A percentile compares a stretch with the other conserved stretches of the same genome.
These are phyloP conservation scores for Teunomyces gatunensis DNA, from an alignment of 805 yeast genomes.

Conservation along the genomic window DNA sequence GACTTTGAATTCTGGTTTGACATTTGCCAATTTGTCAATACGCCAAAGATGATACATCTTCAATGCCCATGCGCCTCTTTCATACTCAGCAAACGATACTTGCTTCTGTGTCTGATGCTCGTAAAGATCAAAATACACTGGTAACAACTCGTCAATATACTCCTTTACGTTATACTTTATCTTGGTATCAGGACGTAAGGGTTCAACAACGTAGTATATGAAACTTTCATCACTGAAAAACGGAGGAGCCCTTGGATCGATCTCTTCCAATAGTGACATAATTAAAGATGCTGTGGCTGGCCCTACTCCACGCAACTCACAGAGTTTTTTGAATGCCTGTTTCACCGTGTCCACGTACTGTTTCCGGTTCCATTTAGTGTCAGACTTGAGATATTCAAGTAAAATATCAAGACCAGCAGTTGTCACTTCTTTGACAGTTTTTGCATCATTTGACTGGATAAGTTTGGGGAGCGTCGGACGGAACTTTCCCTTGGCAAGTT, in stretches of 20 bases:
- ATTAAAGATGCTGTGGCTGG: slow-evolving; percentile 50
- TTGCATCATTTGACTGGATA: slow-evolving; percentile 34
- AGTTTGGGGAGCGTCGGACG: slow-evolving; percentile 44
- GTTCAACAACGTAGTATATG: slow-evolving; percentile 29
- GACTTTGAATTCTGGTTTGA: slow-evolving; percentile 20
- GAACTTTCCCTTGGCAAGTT: slow-evolving; percentile 40
- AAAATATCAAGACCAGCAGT: slow-evolving; percentile 20
- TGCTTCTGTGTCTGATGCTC: neutral
- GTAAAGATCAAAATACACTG: slow-evolving; percentile 12
- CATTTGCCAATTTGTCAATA: slow-evolving; percentile 21
- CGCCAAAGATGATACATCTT: slow-evolving; percentile 27
- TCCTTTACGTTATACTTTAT: slow-evolving; percentile 44
- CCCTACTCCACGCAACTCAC: slow-evolving; percentile 46
- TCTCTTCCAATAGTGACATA: slow-evolving; percentile 28
- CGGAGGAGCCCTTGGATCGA: slow-evolving; percentile 33
- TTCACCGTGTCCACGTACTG: slow-evolving; percentile 20
- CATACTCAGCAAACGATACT: slow-evolving; percentile 17
- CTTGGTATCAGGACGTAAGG: slow-evolving; percentile 20
- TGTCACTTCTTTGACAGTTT: slow-evolving; percentile 28
- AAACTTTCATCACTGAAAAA: slow-evolving; percentile 52
- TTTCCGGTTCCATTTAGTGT: slow-evolving; percentile 7
- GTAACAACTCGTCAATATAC: slow-evolving; percentile 36
- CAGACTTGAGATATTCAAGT: slow-evolving; percentile 6
- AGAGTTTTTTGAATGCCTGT: slow-evolving; percentile 26
- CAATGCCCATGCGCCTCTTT: slow-evolving; percentile 39